Evolutionary conservation across 768 basidiomycete species (phyloP), one percentile per base, ranked within the genome.

Genomic region (Rhizopogon salebrosus): DNA sequence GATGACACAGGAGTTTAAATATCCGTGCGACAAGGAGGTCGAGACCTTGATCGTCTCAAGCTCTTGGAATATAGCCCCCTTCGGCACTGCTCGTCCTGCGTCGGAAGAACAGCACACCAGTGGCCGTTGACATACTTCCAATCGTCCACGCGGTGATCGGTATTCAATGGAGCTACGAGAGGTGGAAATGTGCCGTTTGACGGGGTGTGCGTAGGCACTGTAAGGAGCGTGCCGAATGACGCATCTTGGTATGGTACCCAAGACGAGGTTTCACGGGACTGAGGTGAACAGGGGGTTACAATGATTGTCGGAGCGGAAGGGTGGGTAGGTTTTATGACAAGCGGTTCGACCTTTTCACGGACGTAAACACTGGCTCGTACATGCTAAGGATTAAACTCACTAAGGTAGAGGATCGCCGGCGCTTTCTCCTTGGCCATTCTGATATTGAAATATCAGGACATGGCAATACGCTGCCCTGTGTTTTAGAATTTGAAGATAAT

Each of bases 161-260:
- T 50, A 8, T 58, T 36, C 55, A 54, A 31, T 49, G 60, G 49
- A 51, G 53, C 53, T 48, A 63, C 62, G 73, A 56, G 69, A 5
- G 78, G 80, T 41, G 80, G 80, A 58, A 74, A 75, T n/a, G 64
- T 60, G 22, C 67, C 62, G 62, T 83, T 83, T 54, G 76, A 72
- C 23, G 67, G 69, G 3, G 73, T 70, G 56, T 79, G 70, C 36
- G 64, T 66, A 5, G 81, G 82, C 14, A 84, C 76, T 2, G 76
- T 74, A 22, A 83, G 74, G 27, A 69, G 70, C 43, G 69, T 66
- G 34, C 79, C 77, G 60, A 81, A 83, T 4, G 73, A 77, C 13
- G 74, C 68, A 60, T 84, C 76, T 64, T 85, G 83, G 56, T 71
- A 71, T 10, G 83, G 82, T 18, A 80, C 72, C 54, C 72, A 76